Base-by-base conservation (phyloP, 164 flowering plant species). In the Warburgia ugandensis region DNA sequence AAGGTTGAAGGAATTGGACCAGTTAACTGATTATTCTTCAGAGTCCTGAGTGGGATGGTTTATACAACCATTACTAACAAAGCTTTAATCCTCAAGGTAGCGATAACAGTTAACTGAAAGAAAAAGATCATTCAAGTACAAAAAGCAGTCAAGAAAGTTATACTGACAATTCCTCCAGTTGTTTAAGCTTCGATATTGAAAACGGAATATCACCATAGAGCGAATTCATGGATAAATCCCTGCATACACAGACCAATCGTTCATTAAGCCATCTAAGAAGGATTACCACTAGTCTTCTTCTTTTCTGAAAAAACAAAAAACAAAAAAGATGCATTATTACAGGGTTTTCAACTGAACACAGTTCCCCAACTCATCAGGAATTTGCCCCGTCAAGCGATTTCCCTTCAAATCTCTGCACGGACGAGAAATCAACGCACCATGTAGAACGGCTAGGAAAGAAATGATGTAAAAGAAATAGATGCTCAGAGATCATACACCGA, bases 1-100 rank as follows among this genome's bases (percentile, higher is more conserved):
- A 91, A 56, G 2, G 92, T 91, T 4, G 98, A 77, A 40, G 98
- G 94, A n/a, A 91, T 87, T 1, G 96, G 92, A 31, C 98, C 98
- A 4, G 81, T 68, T 46, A 91, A 69, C 55, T 79, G 80, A 54
- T 91, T 91, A 73, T 78, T 76, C 74, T 83, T 85, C 73, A 87
- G 46, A 62, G 61, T 68, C 70, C 96, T 87, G 75, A n/a, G n/a
- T n/a, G n/a, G n/a, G n/a, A n/a, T n/a, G n/a, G n/a, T n/a, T n/a
- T n/a, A n/a, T 2, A 27, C n/a, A 10, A 27, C 20, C 17, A 45
- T 4, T n/a, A 28, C n/a, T n/a, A n/a, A n/a, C n/a, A n/a, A n/a
- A n/a, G n/a, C n/a, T n/a, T n/a, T n/a, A n/a, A n/a, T n/a, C n/a
- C n/a, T n/a, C n/a, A n/a, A n/a, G n/a, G n/a, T n/a, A 20, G 27